A percentile compares a stretch with the other conserved stretches of the same genome.
Conservation (phyloP, 2,329 filamentous ascomycete species). For the Talaromyces funiculosus region DNA sequence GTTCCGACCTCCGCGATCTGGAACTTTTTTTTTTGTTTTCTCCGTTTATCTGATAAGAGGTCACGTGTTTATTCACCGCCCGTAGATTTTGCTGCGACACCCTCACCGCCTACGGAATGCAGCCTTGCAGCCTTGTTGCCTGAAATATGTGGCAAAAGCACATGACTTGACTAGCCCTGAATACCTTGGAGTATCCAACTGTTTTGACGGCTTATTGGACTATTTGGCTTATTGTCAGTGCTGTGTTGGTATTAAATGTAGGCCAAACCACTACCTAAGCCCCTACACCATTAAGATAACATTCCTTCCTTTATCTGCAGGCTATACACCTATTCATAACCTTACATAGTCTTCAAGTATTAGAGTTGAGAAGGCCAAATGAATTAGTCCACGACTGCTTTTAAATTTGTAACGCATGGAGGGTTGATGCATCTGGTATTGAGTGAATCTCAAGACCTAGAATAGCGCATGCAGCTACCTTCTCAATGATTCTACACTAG, state of each 20-base stretch:
- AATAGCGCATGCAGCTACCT: background rate
- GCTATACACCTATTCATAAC: too few species aligned
- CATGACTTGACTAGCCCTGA: background rate
- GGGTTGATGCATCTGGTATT: background rate
- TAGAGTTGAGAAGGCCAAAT: too few species aligned
- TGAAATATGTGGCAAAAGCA: background rate
- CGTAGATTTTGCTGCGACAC: background rate
- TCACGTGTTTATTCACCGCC: background rate
- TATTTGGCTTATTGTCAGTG: too few species aligned
- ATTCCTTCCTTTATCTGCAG: too few species aligned
- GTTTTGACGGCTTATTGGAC: too few species aligned
- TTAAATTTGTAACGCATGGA: background rate
- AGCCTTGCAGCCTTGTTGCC: background rate
- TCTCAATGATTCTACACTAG: background rate
- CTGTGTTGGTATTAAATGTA: too few species aligned
- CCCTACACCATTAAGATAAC: background rate
- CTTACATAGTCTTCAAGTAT: too few species aligned
- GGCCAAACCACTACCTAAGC: background rate
- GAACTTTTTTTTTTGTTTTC: slow-evolving; percentile 8
- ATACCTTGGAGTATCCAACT: too few species aligned
- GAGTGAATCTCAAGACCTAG: background rate
- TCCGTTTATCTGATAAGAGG: slow-evolving; percentile 5
- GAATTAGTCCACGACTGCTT: too few species aligned
- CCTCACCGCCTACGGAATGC: background rate
- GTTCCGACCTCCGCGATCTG: background rate